Conservation (phyloP, 495 filamentous ascomycete species). For the Penicillium cinerascens region DNA sequence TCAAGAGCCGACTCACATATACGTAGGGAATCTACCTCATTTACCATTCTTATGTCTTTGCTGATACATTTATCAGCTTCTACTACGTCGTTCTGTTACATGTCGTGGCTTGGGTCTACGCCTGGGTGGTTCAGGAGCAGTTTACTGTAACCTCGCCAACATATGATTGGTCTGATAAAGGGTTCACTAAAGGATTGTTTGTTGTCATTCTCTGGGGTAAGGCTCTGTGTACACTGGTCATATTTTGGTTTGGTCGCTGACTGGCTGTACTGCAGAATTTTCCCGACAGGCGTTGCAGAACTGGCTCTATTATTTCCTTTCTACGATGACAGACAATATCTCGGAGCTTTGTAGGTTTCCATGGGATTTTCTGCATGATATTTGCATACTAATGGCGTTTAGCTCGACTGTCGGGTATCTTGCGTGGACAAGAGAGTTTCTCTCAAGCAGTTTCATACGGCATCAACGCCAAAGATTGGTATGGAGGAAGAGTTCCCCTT, state of each 20-base stretch:
- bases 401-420: conserved; percentile 54
- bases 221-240: background rate
- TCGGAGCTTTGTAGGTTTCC: conserved; percentile 48
- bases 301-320: conserved; percentile 58
- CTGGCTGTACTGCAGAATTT: conserved; percentile 23
- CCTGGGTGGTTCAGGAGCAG: conserved; percentile 48
- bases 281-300: conserved; percentile 46
- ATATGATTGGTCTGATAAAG: conserved; percentile 41
- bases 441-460: conserved; percentile 60
- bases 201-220: conserved; percentile 44
- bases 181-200: conserved; percentile 44
- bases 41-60: no score
- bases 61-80: conserved; percentile 23
- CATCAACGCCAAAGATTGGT: conserved; percentile 45
- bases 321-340: conserved; percentile 52
- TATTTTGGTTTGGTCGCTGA: background rate
- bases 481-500: conserved; percentile 45
- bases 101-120: conserved; percentile 44
- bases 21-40: conserved; percentile 14
- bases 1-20: conserved; percentile 38
- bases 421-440: conserved; percentile 59
- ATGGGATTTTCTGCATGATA: conserved; percentile 3
- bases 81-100: conserved; percentile 42
- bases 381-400: conserved; percentile 13
- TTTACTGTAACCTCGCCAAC: conserved; percentile 41